Evolutionary conservation across 2,329 filamentous ascomycete genomes (phyloP), one percentile per base, ranked within the genome.

Genomic region (Alternaria sp.): DNA sequence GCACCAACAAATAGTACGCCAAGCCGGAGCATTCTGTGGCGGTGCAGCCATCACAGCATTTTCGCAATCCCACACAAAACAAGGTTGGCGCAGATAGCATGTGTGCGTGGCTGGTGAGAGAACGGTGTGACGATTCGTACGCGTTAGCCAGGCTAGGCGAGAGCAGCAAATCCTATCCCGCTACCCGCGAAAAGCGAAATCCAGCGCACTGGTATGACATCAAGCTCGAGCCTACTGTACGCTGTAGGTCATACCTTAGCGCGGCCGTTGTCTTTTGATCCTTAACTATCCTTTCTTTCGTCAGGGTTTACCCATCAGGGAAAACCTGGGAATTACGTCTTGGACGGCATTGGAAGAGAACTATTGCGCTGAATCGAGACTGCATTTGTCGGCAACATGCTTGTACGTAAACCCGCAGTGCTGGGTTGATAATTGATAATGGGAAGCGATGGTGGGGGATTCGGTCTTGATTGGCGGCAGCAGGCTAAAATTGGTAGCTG

Each of bases 361-460:
- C 47, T 46, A 17, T 26, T 15, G 46, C n/a, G n/a, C 40, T 54
- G 30, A 46, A 40, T 21, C 46, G n/a, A 21, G 19, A 44, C 44
- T 28, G 49, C 60, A 21, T 25, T 10, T 46, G 32, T 54, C 43
- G 28, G n/a, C 57, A 17, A 23, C 36, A 62, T 51, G 57, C 52
- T 64, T 59, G 64, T 66, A 64, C 64, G 61, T 66, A 64, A 64
- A 62, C 28, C 61, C 61, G 50, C n/a, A 15, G 21, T 47, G 45
- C 54, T 40, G 61, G 63, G 60, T 57, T 50, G 49, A 45, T 23
- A 19, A 36, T 57, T 50, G 49, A 45, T 23, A 25, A 36, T 52
- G 17, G 49, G 36, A 44, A 54, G 56, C 54, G 44, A 36, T 21
- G 26, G 60, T 59, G 54, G 54, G 49, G 57, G 17, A 32, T 17